These are phyloP conservation scores for Aspergillus sp. DNA, from an alignment of 2,329 filamentous ascomycete species.

Conservation along the genomic window DNA sequence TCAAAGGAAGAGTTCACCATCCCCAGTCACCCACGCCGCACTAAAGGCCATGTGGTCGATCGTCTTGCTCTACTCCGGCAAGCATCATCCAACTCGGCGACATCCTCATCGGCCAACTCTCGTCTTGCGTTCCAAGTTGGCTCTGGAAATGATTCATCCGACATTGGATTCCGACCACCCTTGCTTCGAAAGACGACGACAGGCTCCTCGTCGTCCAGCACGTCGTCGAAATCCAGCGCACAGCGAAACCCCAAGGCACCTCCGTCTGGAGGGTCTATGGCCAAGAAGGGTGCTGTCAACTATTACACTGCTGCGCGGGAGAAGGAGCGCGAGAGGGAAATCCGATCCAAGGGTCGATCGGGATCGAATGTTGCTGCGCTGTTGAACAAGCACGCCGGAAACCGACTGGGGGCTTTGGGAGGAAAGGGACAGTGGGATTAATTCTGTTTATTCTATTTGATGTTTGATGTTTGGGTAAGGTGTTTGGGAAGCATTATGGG, in stretches of 20 bases:
- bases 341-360: conserved; percentile 47
- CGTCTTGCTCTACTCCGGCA: conserved; percentile 40
- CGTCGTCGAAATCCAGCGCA: conserved; percentile 15
- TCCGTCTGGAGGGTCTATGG: conserved; percentile 41
- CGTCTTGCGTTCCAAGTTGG: conserved; percentile 31
- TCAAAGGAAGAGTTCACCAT: conserved; percentile 20
- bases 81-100: conserved; percentile 40
- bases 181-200: conserved; percentile 27
- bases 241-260: conserved; percentile 16
- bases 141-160: conserved; percentile 7
- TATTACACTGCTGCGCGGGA: conserved; percentile 53
- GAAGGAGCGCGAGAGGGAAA: conserved; percentile 53
- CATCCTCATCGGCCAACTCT: conserved; percentile 16
- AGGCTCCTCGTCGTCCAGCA: conserved; percentile 20
- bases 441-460: background rate
- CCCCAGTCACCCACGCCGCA: conserved; percentile 33
- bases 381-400: conserved; percentile 34
- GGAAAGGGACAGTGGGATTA: conserved; percentile 40
- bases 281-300: conserved; percentile 57
- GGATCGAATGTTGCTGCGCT: conserved; percentile 31
- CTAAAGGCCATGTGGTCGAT: conserved; percentile 40
- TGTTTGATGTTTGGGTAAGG: background rate
- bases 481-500: background rate
- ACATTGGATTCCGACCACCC: conserved; percentile 30
- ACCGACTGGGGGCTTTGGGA: conserved; percentile 32